Conservation (phyloP, 2,329 filamentous ascomycete species). For the Sporothrix mexicana region DNA sequence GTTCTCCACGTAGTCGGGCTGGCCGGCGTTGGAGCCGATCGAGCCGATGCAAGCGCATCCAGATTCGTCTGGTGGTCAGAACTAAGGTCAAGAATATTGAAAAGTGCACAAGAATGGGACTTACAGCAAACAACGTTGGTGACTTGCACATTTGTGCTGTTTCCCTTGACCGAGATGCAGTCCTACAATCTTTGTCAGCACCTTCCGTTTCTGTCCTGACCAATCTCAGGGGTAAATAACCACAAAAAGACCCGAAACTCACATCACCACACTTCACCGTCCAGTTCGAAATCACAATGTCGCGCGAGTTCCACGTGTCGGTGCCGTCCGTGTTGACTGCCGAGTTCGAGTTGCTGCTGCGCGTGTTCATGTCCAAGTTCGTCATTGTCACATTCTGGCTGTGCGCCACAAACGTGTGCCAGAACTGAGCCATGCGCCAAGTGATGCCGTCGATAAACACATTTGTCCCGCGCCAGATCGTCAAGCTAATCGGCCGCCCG, state of each 20-base stretch:
- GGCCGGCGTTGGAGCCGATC: slow-evolving; percentile 45
- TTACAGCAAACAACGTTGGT: slow-evolving; percentile 46
- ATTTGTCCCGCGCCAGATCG: slow-evolving; percentile 54
- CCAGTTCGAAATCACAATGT: slow-evolving; percentile 54
- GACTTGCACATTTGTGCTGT: slow-evolving; percentile 49
- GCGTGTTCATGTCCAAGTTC: slow-evolving; percentile 58
- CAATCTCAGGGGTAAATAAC: neutral
- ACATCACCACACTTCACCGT: slow-evolving; percentile 51
- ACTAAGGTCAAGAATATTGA: slow-evolving; percentile 10
- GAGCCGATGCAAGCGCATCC: slow-evolving; percentile 48
- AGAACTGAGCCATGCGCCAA: slow-evolving; percentile 56
- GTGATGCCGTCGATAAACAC: slow-evolving; percentile 52
- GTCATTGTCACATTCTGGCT: slow-evolving; percentile 57
- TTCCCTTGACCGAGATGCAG: slow-evolving; percentile 50
- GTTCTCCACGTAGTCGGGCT: slow-evolving; percentile 48
- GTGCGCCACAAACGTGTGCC: slow-evolving; percentile 55
- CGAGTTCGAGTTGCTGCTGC: slow-evolving; percentile 51
- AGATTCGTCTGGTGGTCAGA: slow-evolving; percentile 43
- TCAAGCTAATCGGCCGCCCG: slow-evolving; percentile 53
- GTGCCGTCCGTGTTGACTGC: slow-evolving; percentile 58
- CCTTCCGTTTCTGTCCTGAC: neutral
- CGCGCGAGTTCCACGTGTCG: slow-evolving; percentile 58
- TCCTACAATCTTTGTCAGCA: slow-evolving; percentile 41
- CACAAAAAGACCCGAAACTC: slow-evolving; percentile 33
- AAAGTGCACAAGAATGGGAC: neutral